Percentiles rank a stretch among this genome's conserved stretches.
Evolutionary conservation across 352 stramenopile species (phyloP).

Genomic region (Aphanomyces invadans): DNA sequence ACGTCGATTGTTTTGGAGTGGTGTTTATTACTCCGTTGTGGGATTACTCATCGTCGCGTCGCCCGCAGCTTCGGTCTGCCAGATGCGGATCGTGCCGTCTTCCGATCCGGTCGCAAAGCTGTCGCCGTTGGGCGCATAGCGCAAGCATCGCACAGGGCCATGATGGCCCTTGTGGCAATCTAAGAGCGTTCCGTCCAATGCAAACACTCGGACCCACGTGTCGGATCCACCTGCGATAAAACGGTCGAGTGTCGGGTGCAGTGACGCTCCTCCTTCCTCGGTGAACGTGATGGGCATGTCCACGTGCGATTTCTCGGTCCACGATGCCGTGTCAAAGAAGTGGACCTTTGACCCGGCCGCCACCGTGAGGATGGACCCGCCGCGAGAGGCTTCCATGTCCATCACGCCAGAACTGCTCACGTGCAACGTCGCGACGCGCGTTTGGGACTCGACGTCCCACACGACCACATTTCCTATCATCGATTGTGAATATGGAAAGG

Average conservation of each 20-base stretch:
- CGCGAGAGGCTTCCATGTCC: constrained; percentile 72
- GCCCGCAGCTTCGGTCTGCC: constrained; percentile 63
- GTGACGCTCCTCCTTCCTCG: constrained; percentile 84
- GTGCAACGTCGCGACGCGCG: constrained; percentile 43
- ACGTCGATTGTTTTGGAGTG: too few species aligned
- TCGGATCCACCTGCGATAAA: constrained; percentile 91
- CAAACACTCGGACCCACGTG: constrained; percentile 96
- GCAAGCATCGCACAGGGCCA: constrained; percentile 94
- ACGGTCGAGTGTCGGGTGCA: constrained; percentile 73
- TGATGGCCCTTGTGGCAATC: constrained; percentile 97
- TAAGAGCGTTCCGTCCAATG: constrained; percentile 73
- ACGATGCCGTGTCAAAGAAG: constrained; percentile 88
- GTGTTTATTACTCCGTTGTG: not conserved
- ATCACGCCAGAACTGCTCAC: constrained; percentile 56
- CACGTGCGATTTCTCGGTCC: constrained; percentile 77
- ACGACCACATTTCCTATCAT: constrained; percentile 33
- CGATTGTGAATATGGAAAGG: not conserved
- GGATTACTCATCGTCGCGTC: not conserved
- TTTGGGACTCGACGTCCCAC: constrained; percentile 54
- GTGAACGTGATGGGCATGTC: constrained; percentile 86
- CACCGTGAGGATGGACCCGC: constrained; percentile 78
- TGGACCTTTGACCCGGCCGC: constrained; percentile 91
- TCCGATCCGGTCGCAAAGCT: constrained; percentile 95
- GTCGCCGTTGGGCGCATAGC: constrained; percentile 89
- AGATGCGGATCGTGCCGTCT: constrained; percentile 97